Percentiles rank a stretch among this genome's conserved stretches.
Conservation (phyloP, 2,329 filamentous ascomycete genomes). For the Aschersonia sp. region DNA sequence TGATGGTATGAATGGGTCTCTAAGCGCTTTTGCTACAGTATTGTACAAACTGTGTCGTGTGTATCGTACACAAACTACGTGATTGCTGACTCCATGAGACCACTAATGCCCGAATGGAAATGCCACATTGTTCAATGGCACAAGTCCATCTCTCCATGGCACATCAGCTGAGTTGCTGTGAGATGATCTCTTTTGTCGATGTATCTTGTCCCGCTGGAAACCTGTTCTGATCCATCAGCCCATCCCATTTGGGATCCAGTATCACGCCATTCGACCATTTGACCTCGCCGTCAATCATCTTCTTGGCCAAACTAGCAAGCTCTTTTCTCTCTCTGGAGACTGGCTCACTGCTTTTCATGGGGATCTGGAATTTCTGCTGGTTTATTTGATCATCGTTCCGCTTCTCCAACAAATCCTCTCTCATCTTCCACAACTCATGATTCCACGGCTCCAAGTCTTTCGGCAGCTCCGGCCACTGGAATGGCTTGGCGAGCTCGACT, state of each 20-base stretch:
- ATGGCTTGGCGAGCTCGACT: slow-evolving; percentile 74
- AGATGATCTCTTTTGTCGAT: background rate
- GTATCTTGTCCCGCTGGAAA: slow-evolving; percentile 10
- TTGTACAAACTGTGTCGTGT: too few relatives aligned
- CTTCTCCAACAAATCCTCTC: slow-evolving; percentile 31
- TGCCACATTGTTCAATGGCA: background rate
- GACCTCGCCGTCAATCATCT: slow-evolving; percentile 43
- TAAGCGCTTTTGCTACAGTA: too few relatives aligned
- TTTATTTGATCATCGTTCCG: slow-evolving; percentile 19
- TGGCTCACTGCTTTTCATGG: slow-evolving; percentile 25
- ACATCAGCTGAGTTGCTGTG: background rate
- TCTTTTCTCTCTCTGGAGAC: slow-evolving; percentile 25
- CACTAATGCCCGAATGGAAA: too few relatives aligned
- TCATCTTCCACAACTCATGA: slow-evolving; percentile 40
- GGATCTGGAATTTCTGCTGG: slow-evolving; percentile 18
- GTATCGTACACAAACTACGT: too few relatives aligned
- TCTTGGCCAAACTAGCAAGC: slow-evolving; percentile 49
- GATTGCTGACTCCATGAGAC: too few relatives aligned
- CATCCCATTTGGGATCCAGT: slow-evolving; percentile 33
- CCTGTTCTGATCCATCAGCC: slow-evolving; percentile 11
- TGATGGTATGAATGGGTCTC: too few relatives aligned
- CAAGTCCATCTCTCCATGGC: too few relatives aligned
- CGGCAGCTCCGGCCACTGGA: slow-evolving; percentile 70
- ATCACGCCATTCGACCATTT: slow-evolving; percentile 40
- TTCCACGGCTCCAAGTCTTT: slow-evolving; percentile 50